Conservation (phyloP, 2,329 filamentous ascomycete species). For the Triangularia verruculosa region DNA sequence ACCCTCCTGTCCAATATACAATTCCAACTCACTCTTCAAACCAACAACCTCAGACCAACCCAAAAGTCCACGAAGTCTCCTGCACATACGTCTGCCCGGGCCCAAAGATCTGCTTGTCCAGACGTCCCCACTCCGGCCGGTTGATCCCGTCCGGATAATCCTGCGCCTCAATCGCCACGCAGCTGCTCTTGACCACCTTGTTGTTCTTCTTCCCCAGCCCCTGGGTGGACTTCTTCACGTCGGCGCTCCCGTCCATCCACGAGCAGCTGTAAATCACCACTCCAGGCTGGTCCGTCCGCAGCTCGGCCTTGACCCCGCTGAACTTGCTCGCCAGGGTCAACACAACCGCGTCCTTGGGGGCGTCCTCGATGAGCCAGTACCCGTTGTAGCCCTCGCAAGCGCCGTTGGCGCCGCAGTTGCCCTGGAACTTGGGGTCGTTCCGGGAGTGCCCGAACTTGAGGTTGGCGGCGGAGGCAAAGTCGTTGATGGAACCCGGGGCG, state of each 20-base stretch:
- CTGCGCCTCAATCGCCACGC: slow-evolving; percentile 72
- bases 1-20: no score
- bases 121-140: slow-evolving; percentile 46
- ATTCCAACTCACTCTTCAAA: no score
- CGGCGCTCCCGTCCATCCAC: slow-evolving; percentile 48
- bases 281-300: slow-evolving; percentile 67
- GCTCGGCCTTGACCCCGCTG: slow-evolving; percentile 67
- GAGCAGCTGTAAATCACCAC: slow-evolving; percentile 70
- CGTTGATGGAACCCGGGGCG: slow-evolving; percentile 55
- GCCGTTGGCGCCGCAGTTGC: slow-evolving; percentile 60
- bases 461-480: slow-evolving; percentile 63
- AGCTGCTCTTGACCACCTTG: slow-evolving; percentile 59
- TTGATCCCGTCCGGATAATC: slow-evolving; percentile 79
- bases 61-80: slow-evolving; percentile 46
- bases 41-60: slow-evolving; percentile 21
- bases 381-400: slow-evolving; percentile 73
- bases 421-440: slow-evolving; percentile 51
- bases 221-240: slow-evolving; percentile 56
- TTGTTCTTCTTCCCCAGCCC: slow-evolving; percentile 42
- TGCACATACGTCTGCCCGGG: slow-evolving; percentile 42
- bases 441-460: slow-evolving; percentile 59
- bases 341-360: slow-evolving; percentile 39
- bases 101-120: slow-evolving; percentile 39
- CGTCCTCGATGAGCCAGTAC: slow-evolving; percentile 46
- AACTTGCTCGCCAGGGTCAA: slow-evolving; percentile 59